Evolutionary conservation across 1,139 yeast species (phyloP), one percentile per base, ranked within the genome.

Genomic region (Diutina catenulata): DNA sequence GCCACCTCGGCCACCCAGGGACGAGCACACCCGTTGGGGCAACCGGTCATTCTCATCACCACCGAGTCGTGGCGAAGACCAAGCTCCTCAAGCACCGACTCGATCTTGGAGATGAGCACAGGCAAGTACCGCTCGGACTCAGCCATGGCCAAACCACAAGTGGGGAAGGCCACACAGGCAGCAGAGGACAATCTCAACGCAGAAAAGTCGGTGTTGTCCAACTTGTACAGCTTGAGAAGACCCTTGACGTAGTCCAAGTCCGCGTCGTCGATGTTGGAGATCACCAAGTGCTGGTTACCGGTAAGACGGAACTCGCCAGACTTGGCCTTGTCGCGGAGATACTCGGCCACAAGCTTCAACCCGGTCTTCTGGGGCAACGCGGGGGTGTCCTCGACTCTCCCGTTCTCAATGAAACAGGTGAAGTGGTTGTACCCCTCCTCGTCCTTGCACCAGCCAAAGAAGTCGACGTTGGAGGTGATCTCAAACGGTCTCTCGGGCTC

Each of bases 91-190:
- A 91, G 68, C 6, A 87, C 77, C 11, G 66, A 74, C 60, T 91
- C 98, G 43, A 91, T 65, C 60, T 86, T 84, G 46, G 79, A 61
- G 48, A 91, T 75, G 49, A 91, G 71, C 41, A 70, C 76, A 9
- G 98, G 98, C 50, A 91, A 68, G 59, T 86, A 91, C 55, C 98
- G 78, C 66, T 91, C 98, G 36, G 94, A 81, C 64, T 91, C 98
- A 20, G 98, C 97, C 96, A 91, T 87, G 16, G 97, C 97, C 54
- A 88, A 74, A 47, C 97, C 97, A 76, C 98, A 91, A 2, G 97
- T 91, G 48, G 98, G 98, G 75, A 91, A 80, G 2, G 96, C 96
- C 42, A 91, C 98, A 74, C 98, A 91, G 0, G 97, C 94, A 28
- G 95, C 91, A 8, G 95, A 86, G 6, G 95, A 80, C 46, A 86